Evolutionary conservation across 2,329 filamentous ascomycete genomes (phyloP).

Genomic region (Talaromyces sp.): DNA sequence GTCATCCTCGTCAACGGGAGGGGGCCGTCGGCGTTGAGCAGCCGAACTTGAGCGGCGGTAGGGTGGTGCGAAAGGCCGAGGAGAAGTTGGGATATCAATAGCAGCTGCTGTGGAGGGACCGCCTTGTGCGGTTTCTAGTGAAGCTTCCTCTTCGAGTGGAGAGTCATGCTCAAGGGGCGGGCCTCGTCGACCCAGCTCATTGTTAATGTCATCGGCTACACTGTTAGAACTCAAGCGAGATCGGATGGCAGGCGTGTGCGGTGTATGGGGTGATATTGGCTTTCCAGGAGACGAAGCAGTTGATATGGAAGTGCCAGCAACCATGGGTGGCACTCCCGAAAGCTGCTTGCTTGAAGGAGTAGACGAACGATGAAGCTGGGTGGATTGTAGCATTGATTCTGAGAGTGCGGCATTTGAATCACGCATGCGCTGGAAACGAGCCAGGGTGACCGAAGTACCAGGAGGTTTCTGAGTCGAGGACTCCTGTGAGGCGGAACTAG

Average conservation of each 20-base stretch:
- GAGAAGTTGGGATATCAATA: conserved; percentile 54
- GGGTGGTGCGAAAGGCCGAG: conserved; percentile 42
- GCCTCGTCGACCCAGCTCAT: conserved; percentile 36
- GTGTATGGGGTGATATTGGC: conserved; percentile 72
- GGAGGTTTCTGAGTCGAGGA: conserved; percentile 73
- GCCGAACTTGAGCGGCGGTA: conserved; percentile 51
- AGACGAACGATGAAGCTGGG: conserved; percentile 80
- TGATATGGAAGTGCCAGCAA: conserved; percentile 71
- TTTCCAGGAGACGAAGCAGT: conserved; percentile 88
- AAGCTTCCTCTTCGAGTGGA: conserved; percentile 41
- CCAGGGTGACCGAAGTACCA: conserved; percentile 77
- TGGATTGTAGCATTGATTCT: conserved; percentile 89
- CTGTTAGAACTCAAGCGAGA: conserved; percentile 92
- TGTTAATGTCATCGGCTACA: conserved; percentile 68
- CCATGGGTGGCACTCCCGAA: conserved; percentile 63
- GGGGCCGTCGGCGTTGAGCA: conserved; percentile 40
- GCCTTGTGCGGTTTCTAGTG: conserved; percentile 37
- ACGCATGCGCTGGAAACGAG: conserved; percentile 83
- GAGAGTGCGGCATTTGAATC: conserved; percentile 87
- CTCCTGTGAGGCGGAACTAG: conserved; percentile 61
- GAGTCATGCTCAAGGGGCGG: conserved; percentile 35
- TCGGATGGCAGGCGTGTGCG: conserved; percentile 90
- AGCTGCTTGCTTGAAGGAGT: conserved; percentile 76
- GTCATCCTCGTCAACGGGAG: conserved; percentile 45
- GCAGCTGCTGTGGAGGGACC: conserved; percentile 43